These are phyloP conservation scores for Vicia villosa DNA, from an alignment of 306 rosid genomes.

Conservation along the genomic window DNA sequence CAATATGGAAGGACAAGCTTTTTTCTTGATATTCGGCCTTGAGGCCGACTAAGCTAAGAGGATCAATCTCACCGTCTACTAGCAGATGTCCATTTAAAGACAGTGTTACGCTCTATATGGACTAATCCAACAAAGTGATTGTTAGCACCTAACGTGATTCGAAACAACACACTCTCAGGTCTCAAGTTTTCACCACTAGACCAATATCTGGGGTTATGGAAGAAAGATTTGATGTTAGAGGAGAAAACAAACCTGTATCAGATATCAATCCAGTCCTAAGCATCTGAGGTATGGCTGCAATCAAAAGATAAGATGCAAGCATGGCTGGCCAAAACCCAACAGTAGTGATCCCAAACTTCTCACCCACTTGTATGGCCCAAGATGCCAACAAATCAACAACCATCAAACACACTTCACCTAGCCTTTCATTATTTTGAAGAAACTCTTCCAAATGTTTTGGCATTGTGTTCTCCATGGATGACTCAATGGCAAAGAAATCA, in stretches of 20 bases:
- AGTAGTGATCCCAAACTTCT: constrained; percentile 33
- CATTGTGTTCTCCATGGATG: constrained; percentile 67
- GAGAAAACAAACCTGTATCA: constrained; percentile 50
- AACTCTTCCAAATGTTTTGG: constrained; percentile 49
- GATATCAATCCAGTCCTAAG: constrained; percentile 52
- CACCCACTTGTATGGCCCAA: constrained; percentile 66
- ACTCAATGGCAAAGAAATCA: constrained; percentile 73
- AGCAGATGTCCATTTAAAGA: no score
- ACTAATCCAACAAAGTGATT: no score
- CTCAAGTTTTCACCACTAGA: no score
- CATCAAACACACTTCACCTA: constrained; percentile 49
- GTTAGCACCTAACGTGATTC: no score
- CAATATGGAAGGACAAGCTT: no score
- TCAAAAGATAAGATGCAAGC: constrained; percentile 63
- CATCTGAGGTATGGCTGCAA: constrained; percentile 64
- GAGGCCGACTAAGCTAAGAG: no score
- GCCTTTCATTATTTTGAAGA: constrained; percentile 25
- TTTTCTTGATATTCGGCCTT: no score
- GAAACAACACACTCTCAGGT: no score
- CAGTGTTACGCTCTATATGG: no score
- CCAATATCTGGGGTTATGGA: neutral
- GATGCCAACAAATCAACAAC: constrained; percentile 83
- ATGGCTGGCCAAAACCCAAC: constrained; percentile 96
- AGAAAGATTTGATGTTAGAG: neutral
- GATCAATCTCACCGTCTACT: no score